Base-by-base conservation (phyloP, 768 basidiomycete species). In the Amanita thiersii region DNA sequence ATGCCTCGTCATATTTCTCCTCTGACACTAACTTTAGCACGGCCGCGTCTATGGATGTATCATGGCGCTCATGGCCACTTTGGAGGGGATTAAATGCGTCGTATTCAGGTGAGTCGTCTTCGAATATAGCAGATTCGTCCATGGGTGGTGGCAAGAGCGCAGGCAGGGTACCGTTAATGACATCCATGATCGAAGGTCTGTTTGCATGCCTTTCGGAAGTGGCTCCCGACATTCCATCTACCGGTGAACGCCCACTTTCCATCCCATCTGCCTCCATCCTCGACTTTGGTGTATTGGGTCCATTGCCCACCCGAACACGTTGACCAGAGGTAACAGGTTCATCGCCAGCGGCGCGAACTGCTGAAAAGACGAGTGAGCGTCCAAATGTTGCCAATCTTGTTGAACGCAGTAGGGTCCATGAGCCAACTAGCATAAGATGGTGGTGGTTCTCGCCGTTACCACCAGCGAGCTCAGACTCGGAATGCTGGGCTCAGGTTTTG, bases 391-490 rank as follows among this genome's bases (percentile, higher is more conserved):
- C n/a, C 8, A 46, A 37, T 50, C 57, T 55, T 43, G 58, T 50
- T 42, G 55, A 48, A 47, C 56, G 60, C 49, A 56, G 39, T 39
- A 57, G 47, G 38, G 58, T 51, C 62, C 65, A 58, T 51, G 60
- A 57, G 50, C 56, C 55, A 45, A 54, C 52, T 39, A 57, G 56
- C 67, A 69, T 69, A 46, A 52, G 34, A 32, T 28, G 39, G 14
- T 25, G 3, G 14, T 19, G n/a, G 5, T 19, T 31, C 32, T 18
- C 15, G 26, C 7, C 4, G 14, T 39, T 25, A 25, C 26, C 15
- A 7, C 4, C 5, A 11, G 5, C 9, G 23, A n/a, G n/a, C n/a
- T 30, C 29, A 14, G 29, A 14, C 29, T 30, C 29, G 29, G 29
- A 55, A 45, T 39, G 34, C 26, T n/a, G n/a, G n/a, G n/a, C n/a